Evolutionary conservation across 768 basidiomycete species (phyloP).

Genomic region (Leccinum olivaceopallidum): DNA sequence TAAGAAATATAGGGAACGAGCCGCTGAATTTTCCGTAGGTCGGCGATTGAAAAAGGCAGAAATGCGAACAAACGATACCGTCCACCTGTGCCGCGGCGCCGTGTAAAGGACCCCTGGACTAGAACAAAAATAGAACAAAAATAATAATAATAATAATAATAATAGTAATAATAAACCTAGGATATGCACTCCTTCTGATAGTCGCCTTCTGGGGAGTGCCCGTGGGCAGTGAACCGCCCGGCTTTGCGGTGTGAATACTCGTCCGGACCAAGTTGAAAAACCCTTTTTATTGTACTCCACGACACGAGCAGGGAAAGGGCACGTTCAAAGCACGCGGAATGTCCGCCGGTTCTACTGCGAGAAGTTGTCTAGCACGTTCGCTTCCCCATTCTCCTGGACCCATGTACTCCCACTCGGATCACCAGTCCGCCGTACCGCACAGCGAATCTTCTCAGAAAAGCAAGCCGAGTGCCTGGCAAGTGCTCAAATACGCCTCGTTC

Average conservation of each 20-base stretch:
- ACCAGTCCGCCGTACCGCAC: constrained; percentile 29
- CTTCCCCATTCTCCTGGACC: constrained; percentile 20
- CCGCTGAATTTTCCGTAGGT: constrained; percentile 27
- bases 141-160: constrained; percentile 12
- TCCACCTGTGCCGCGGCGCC: constrained; percentile 32
- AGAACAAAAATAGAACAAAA: constrained; percentile 10
- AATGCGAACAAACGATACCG: constrained; percentile 6
- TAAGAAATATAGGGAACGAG: background rate
- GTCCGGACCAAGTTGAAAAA: constrained; percentile 4
- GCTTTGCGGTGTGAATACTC: constrained; percentile 19
- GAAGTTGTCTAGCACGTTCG: constrained; percentile 17
- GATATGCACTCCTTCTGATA: constrained; percentile 10
- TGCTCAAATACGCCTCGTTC: constrained; percentile 25
- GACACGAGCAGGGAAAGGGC: constrained; percentile 5
- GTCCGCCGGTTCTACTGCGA: constrained; percentile 7
- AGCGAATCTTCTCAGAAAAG: constrained; percentile 26
- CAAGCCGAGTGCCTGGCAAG: constrained; percentile 30
- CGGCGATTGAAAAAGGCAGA: constrained; percentile 33
- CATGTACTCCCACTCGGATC: constrained; percentile 35
- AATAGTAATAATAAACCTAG: constrained; percentile 17
- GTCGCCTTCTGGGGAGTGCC: constrained; percentile 11
- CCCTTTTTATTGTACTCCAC: constrained; percentile 1
- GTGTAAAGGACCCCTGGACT: constrained; percentile 24
- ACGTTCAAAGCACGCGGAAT: constrained; percentile 18
- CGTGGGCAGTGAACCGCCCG: constrained; percentile 1